A percentile compares a stretch with the other conserved stretches of the same genome.
phyloP scores from a whole-genome alignment of 2,329 filamentous ascomycete species.

The Xylaria sp. region DNA sequence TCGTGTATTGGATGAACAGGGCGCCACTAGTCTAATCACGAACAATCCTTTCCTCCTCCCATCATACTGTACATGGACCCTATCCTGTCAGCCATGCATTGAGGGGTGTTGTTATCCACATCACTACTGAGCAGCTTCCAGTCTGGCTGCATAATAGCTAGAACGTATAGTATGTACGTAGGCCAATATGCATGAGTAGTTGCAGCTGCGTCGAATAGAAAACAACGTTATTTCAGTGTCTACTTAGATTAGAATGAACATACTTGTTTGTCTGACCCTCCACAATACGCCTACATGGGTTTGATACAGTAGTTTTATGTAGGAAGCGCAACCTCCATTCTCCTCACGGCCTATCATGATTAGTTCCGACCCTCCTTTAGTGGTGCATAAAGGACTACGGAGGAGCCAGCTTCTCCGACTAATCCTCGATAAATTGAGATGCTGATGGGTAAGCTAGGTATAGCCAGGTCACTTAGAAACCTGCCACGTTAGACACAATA shows the following conservation, averaged over 20 bases:
- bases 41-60: slow-evolving; percentile 6
- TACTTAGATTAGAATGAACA: neutral
- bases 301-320: slow-evolving; percentile 9
- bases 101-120: neutral
- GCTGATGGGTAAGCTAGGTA: slow-evolving; percentile 1
- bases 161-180: neutral
- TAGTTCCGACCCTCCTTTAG: slow-evolving; percentile 19
- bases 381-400: neutral
- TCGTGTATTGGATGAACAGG: slow-evolving; percentile 1
- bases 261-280: neutral
- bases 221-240: neutral
- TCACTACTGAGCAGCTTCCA: neutral
- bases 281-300: slow-evolving; percentile 13
- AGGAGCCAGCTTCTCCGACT: slow-evolving; percentile 5
- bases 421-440: neutral
- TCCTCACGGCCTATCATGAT: slow-evolving; percentile 19
- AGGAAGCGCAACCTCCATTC: neutral
- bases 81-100: slow-evolving; percentile 8
- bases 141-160: neutral
- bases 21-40: slow-evolving; percentile 4
- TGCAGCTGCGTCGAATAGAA: neutral
- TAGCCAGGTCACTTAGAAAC: neutral
- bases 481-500: slow-evolving; percentile 7
- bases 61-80: neutral
- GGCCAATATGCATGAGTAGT: slow-evolving; percentile 1